phyloP scores from a whole-genome alignment of 306 rosid species.

The Alnus rubra region DNA sequence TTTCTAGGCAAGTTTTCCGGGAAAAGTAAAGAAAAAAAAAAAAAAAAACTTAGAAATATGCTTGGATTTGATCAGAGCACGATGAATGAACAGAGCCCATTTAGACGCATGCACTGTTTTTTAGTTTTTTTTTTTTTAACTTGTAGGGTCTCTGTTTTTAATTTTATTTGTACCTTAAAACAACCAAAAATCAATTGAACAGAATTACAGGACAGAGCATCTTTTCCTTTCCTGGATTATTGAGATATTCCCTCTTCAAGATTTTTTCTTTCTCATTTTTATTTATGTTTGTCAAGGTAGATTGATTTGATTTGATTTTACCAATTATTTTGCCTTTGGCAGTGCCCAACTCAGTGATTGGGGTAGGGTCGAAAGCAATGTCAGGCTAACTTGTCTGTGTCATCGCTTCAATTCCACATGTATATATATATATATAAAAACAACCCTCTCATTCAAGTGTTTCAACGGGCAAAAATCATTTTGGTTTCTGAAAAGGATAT shows the following conservation, averaged over 20 bases:
- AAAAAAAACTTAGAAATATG: background rate
- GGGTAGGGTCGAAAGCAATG: slow-evolving; percentile 21
- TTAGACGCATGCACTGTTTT: slow-evolving; percentile 13
- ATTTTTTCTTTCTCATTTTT: background rate
- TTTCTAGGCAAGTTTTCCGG: slow-evolving; percentile 52
- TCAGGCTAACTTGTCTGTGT: slow-evolving; percentile 5
- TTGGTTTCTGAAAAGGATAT: background rate
- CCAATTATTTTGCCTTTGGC: slow-evolving; percentile 16
- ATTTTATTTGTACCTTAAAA: slow-evolving; percentile 35
- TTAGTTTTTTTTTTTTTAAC: background rate
- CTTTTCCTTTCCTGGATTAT: slow-evolving; percentile 32
- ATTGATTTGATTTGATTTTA: slow-evolving; percentile 24
- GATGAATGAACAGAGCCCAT: slow-evolving; percentile 24
- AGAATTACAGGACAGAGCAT: slow-evolving; percentile 35
- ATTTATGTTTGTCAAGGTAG: background rate
- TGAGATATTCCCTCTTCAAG: background rate
- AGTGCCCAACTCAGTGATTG: slow-evolving; percentile 6
- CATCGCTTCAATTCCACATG: background rate
- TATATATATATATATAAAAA: background rate
- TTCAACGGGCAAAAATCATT: background rate
- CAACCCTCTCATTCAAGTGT: background rate
- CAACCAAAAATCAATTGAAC: slow-evolving; percentile 36
- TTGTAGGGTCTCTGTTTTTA: slow-evolving; percentile 23
- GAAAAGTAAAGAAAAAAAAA: slow-evolving; percentile 17
- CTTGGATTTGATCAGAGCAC: slow-evolving; percentile 4